Base-by-base conservation (phyloP, 2,329 filamentous ascomycete species). In the Monilinia laxa region DNA sequence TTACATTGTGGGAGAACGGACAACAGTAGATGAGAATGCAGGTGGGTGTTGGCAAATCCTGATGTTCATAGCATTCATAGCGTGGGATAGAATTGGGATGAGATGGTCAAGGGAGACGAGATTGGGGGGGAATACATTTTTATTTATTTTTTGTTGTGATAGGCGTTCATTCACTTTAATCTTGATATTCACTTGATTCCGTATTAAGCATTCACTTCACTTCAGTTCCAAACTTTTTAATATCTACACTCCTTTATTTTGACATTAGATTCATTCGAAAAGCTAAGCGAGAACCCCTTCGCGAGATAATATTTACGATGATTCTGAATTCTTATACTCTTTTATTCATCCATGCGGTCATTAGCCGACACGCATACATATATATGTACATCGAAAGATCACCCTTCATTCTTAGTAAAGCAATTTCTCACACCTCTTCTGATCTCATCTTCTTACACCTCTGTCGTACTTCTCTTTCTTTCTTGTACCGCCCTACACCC, bases 351-450 rank as follows among this genome's bases (percentile, higher is more conserved):
- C 45, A 60, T 60, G 58, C 20, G 28, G 31, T 60, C 45, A 51
- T 38, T 38, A 23, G 23, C n/a, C n/a, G 28, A 51, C 45, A 51
- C 42, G 49, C 42, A 60, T 60, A 60, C 45, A 51, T 51, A 51
- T 51, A 51, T 51, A 60, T 60, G 58, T 51, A 60, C 58, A 51
- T 51, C 1, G 9, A 51, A 51, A 60, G 45, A 60, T 35, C 58
- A 51, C 12, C 25, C 23, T 4, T 18, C 6, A 4, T 3, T 28
- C 28, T 7, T 18, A 38, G 58, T 60, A 38, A 59, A 60, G 28
- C 23, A 49, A 51, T 25, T 51, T 25, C 58, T 38, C 11, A 25
- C 58, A 12, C 42, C 16, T 60, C 20, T 23, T 51, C 28, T 23
- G 7, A 51, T 51, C 20, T 31, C 45, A 49, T 60, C 9, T 9